Base-by-base conservation (phyloP, 1,139 yeast genomes). In the Hemisphaericaspora xylofermentans region DNA sequence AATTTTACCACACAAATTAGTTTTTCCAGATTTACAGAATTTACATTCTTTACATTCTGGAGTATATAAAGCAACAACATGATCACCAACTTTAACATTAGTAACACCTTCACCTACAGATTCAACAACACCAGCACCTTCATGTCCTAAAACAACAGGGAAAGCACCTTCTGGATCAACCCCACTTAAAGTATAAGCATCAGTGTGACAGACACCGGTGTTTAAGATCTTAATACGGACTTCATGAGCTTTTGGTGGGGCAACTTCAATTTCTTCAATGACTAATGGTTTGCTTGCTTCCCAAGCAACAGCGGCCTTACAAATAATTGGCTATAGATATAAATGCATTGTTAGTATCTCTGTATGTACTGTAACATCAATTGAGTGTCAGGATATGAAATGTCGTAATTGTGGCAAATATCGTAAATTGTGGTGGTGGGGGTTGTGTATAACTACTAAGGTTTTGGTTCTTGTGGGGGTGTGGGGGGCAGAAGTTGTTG, bases 201-300 rank as follows among this genome's bases (percentile, higher is more conserved):
- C 99, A 35, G 99, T 93, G 73, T 93, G 98, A 66, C 99, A 93
- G 36, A 93, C 96, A 61, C 98, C 98, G 31, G 97, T 87, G 71
- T 86, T 78, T 41, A 75, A 74, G 46, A 93, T 70, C 69, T 88
- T 86, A 66, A 93, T 87, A 65, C 98, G 85, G 40, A 93, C 98
- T 70, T 93, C 99, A 61, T 93, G 96, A 37, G 97, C 96, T 63
- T 80, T 84, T 53, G 98, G 99, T 27, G 98, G 88, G 24, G 78
- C 84, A 35, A 94, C 98, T 60, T 85, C 91, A 51, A 93, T 76
- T 44, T 86, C 88, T 68, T 94, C 98, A 47, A 93, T 77, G 36
- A 81, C 58, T 56, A 93, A 76, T 45, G 96, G 96, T 65, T 88
- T 80, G 35, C 78, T 84, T 26, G 98, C 95, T 64, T 85, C 96